phyloP scores from a whole-genome alignment of 768 basidiomycete species.

The Porpolomopsis calyptriformis region DNA sequence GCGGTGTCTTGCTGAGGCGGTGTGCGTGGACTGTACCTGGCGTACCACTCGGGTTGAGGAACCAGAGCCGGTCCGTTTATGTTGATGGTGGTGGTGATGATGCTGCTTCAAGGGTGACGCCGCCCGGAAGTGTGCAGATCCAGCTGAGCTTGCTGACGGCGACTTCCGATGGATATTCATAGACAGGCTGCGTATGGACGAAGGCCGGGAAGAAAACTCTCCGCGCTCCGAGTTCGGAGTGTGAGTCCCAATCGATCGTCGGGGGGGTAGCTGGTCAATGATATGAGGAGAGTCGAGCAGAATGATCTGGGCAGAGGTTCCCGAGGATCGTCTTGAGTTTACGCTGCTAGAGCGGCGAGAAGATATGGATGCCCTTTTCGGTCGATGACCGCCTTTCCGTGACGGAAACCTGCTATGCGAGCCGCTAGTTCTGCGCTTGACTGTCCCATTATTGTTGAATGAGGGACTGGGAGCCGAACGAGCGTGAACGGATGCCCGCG shows the following conservation, averaged over 20 bases:
- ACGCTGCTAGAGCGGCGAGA: conserved; percentile 87
- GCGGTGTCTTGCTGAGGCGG: conserved; percentile 41
- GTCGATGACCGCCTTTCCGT: conserved; percentile 36
- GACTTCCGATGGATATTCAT: conserved; percentile 63
- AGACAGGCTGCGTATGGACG: conserved; percentile 73
- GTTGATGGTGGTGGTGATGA: conserved; percentile 25
- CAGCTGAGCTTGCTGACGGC: conserved; percentile 67
- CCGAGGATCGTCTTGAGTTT: conserved; percentile 68
- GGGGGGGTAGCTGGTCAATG: conserved; percentile 38
- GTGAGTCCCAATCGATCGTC: conserved; percentile 66
- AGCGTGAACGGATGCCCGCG: conserved; percentile 11
- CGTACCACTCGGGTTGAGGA: conserved; percentile 75
- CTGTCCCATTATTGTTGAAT: conserved; percentile 27
- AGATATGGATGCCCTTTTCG: conserved; percentile 61
- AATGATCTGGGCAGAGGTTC: conserved; percentile 37
- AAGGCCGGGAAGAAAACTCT: conserved; percentile 69
- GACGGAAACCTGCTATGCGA: conserved; percentile 19
- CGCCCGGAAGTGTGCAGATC: conserved; percentile 54
- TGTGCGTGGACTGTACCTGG: conserved; percentile 36
- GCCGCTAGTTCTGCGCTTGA: conserved; percentile 44
- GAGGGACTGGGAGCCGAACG: conserved; percentile 14
- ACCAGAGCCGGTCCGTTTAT: conserved; percentile 70
- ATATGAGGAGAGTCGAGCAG: conserved; percentile 47
- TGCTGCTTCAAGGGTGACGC: conserved; percentile 69
- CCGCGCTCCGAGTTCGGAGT: conserved; percentile 85